Base-by-base conservation (phyloP, 148 eudicot genomes). In the Cornus suecica region DNA sequence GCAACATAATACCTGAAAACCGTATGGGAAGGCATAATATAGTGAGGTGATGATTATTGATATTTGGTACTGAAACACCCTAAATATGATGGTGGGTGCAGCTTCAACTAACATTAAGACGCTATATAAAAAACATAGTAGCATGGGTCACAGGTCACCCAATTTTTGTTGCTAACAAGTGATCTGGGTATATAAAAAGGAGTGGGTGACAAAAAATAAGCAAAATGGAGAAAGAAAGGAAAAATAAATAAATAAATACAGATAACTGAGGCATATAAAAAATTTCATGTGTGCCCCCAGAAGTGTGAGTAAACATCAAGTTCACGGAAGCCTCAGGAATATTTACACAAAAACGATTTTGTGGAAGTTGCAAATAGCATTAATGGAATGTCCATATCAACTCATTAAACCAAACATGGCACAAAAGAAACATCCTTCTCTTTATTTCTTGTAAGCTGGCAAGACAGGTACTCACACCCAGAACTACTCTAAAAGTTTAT, bases 1-100 rank as follows among this genome's bases (percentile, higher is more conserved):
- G 99, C 79, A 74, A 84, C 87, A 72, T 95, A 95, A 83, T 93
- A 95, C 86, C 99, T 95, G 94, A 81, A 80, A 82, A 79, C 29
- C 54, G 24, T 13, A 31, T 63, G 20, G 30, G 28, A 70, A 48
- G 26, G 42, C 32, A 78, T 7, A 54, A 66, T 14, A 28, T 10
- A 20, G 10, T 20, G 34, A 16, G 16, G 32, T 10, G 68, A 9
- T 25, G 32, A 18, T 34, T 23, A 65, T 54, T 54, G 31, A 34
- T 11, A 74, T 37, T 37, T 37, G 42, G 9, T 20, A 51, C 64
- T 32, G 54, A 77, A 81, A 58, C n/a, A 58, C 62, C 25, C 2
- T 18, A 5, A 20, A 58, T 58, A 58, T 20, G 42, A 8, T 0
- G 10, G 13, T 27, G 28, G 30, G 23, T 27, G 22, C 63, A 75